phyloP scores from a whole-genome alignment of 2,329 filamentous ascomycete genomes.

The Catunica adiposa region DNA sequence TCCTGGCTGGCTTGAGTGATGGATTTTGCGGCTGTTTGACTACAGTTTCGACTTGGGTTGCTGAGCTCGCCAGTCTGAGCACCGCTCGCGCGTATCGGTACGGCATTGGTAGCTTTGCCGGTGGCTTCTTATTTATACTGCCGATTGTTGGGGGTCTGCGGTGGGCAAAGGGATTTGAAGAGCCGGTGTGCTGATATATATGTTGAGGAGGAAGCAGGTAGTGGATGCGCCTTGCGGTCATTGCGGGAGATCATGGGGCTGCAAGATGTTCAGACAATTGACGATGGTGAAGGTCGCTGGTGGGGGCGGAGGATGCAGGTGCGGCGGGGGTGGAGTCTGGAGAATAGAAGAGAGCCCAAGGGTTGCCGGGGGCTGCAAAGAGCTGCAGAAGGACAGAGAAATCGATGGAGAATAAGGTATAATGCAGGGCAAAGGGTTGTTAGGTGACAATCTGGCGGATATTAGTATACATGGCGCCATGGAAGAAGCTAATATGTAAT shows the following conservation, averaged over 20 bases:
- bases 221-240: not conserved
- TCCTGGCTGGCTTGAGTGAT: conserved; percentile 49
- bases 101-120: conserved; percentile 41
- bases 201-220: not conserved
- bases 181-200: conserved; percentile 22
- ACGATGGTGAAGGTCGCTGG: not conserved
- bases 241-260: not conserved
- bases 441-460: not conserved
- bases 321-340: not conserved
- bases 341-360: not conserved
- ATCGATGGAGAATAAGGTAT: not conserved
- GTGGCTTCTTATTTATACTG: conserved; percentile 43
- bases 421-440: not conserved
- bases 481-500: not conserved
- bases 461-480: not conserved
- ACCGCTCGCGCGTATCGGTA: conserved; percentile 50
- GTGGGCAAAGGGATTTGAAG: conserved; percentile 46
- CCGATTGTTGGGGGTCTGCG: conserved; percentile 58
- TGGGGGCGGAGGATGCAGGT: not conserved
- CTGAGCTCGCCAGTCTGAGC: conserved; percentile 38
- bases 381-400: not conserved
- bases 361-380: not conserved
- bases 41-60: conserved; percentile 51
- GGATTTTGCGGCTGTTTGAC: conserved; percentile 52
- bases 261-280: not conserved